A percentile compares a stretch with the other conserved stretches of the same genome.
Evolutionary conservation across 495 filamentous ascomycete genomes (phyloP).

Genomic region (Tuber brumale): DNA sequence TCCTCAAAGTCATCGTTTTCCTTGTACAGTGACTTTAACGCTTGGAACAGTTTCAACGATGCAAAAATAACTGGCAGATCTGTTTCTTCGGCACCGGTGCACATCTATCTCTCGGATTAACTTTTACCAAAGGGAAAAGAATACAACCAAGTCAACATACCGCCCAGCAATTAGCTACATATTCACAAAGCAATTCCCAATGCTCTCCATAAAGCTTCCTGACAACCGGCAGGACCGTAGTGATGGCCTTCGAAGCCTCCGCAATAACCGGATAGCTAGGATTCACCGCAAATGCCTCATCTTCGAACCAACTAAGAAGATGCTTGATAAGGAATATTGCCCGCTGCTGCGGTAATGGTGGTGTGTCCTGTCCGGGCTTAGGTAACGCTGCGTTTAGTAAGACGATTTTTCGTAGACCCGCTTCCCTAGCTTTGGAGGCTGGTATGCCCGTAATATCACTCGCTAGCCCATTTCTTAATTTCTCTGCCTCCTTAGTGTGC

Average conservation of each 20-base stretch:
- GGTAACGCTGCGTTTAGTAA: slow-evolving; percentile 56
- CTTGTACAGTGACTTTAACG: slow-evolving; percentile 49
- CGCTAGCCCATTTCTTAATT: slow-evolving; percentile 51
- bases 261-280: slow-evolving; percentile 51
- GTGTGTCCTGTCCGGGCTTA: slow-evolving; percentile 47
- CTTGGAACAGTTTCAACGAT: slow-evolving; percentile 63
- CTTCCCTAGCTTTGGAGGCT: slow-evolving; percentile 23
- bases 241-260: slow-evolving; percentile 58
- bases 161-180: slow-evolving; percentile 31
- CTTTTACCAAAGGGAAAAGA: neutral
- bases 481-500: slow-evolving; percentile 45
- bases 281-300: slow-evolving; percentile 45
- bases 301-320: slow-evolving; percentile 61
- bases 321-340: slow-evolving; percentile 77
- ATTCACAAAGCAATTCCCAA: slow-evolving; percentile 62
- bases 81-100: slow-evolving; percentile 17
- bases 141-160: neutral
- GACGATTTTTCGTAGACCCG: slow-evolving; percentile 52
- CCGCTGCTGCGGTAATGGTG: slow-evolving; percentile 65
- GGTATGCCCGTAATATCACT: slow-evolving; percentile 50
- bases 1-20: slow-evolving; percentile 85
- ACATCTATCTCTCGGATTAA: slow-evolving; percentile 11
- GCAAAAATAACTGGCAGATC: slow-evolving; percentile 43
- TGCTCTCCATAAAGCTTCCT: slow-evolving; percentile 74
- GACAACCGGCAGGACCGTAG: slow-evolving; percentile 61